Evolutionary conservation across 768 basidiomycete species (phyloP), one percentile per base, ranked within the genome.

Genomic region (Rhodotorula toruloides): DNA sequence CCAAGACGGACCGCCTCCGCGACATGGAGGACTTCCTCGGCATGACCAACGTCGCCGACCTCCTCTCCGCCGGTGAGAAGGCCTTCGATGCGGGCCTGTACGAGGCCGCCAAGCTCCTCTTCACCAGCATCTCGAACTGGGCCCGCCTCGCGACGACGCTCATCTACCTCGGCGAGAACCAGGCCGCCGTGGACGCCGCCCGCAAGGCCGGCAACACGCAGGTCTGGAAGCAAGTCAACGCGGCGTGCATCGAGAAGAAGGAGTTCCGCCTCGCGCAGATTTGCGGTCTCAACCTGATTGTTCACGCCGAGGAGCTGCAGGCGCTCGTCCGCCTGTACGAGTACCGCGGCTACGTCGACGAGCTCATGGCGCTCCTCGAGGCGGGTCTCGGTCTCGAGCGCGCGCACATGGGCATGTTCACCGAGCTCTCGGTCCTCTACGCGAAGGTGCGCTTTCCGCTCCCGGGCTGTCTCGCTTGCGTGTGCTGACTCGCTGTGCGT

Each of bases 171-270:
- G 90, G 91, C 46, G 94, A 99, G 80, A 96, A 97, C 76, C 96
- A 98, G 77, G 85, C 91, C 55, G 96, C 96, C 29, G 96, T 99
- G 17, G 96, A 99, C 79, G 96, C 94, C 71, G 96, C 96, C n/a
- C 83, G 96, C 61, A 99, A 99, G 77, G 96, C 96, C 21, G 96
- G 96, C 17, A 98, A 98, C 76, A 99, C 96, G 10, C 94, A 98
- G 90, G 96, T 98, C n/a, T 99, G 96, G 96, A 98, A 97, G 79
- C 96, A 98, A 77, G 96, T 99, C 56, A 94, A 98, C 72, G 89
- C 91, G 31, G 96, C 96, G 46, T 99, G 96, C 79, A 87, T 99
- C 63, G 94, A 96, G 81, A 98, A 98, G 82, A 81, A 83, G 60
- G 96, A 99, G 77, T 98, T 98, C 85, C 88, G 92, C 65, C 78